phyloP scores from a whole-genome alignment of 2,329 filamentous ascomycete species.

The Sphaerostilbella broomeana region DNA sequence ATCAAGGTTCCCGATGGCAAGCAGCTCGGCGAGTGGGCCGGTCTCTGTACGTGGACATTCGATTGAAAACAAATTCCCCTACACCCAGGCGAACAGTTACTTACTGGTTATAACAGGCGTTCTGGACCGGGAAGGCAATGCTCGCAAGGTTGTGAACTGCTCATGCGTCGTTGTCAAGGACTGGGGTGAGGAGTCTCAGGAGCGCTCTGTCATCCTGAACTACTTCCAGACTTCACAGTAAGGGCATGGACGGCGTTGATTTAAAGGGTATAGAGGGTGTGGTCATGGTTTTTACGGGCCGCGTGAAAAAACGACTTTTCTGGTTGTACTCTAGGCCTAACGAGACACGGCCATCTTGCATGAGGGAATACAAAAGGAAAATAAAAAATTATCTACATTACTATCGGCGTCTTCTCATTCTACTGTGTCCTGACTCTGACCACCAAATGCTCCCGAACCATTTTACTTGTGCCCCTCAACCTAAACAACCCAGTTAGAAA shows the following conservation, averaged over 20 bases:
- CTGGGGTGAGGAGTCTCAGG: constrained; percentile 99
- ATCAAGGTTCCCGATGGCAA: constrained; percentile 99
- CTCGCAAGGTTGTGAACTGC: constrained; percentile 99
- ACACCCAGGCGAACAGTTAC: constrained; percentile 17
- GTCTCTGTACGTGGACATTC: constrained; percentile 73
- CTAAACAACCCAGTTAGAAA: neutral
- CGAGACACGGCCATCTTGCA: constrained; percentile 30
- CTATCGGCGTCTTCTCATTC: neutral
- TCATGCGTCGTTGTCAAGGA: constrained; percentile 99
- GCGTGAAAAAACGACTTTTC: constrained; percentile 28
- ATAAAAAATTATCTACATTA: constrained; percentile 5
- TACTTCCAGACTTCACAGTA: constrained; percentile 96
- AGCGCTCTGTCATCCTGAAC: constrained; percentile 98
- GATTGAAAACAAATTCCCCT: neutral
- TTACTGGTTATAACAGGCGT: constrained; percentile 58
- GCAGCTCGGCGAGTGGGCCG: constrained; percentile 99
- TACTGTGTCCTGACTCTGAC: neutral
- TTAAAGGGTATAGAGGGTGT: constrained; percentile 35
- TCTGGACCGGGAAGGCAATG: constrained; percentile 97
- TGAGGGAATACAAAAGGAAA: constrained; percentile 35
- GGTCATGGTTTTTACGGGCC: constrained; percentile 25
- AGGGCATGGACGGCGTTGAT: constrained; percentile 27
- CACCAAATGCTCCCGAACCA: neutral
- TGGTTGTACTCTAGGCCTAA: constrained; percentile 38
- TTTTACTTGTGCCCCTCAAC: constrained; percentile 12